Evolutionary conservation across 768 basidiomycete species (phyloP), one percentile per base, ranked within the genome.

Genomic region (Lactifluus volemus): DNA sequence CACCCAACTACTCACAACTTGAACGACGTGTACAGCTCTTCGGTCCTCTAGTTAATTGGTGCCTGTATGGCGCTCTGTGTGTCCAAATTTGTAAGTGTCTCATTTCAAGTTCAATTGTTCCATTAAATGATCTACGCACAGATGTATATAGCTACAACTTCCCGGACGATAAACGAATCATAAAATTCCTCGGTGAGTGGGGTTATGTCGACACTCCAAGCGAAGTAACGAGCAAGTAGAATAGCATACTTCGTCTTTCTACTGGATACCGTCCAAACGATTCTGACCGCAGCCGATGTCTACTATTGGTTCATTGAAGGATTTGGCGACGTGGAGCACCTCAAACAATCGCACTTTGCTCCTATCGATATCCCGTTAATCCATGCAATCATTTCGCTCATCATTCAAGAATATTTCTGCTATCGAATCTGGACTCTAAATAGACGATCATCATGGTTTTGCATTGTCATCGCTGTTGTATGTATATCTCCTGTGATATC

Each of bases 361-460:
- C 64, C 69, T 4, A 65, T 71, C 34, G 70, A 70, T 55, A 68
- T 67, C 5, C 71, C 72, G 6, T 48, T 72, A 5, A 63, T 72
- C 32, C 68, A 67, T 19, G 58, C 68, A 5, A 12, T 70, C 11
- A 65, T 70, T 36, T 67, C 68, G 21, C 55, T 73, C 58, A 45
- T 65, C 15, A 67, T 72, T 6, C 73, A 73, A 53, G 39, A 64
- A 14, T 73, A 73, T 58, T 73, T 70, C 65, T 71, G 71, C 53
- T 72, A 70, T 55, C 68, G 72, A 14, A 72, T 74, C 19, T 69
- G 67, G 64, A 55, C 62, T 6, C 63, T 73, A 38, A 60, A 66
- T 56, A 58, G 6, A 49, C 59, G 51, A 36, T 62, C 48, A 19
- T 9, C 34, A 14, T 53, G 38, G 56, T 12, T 58, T 32, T 62